These are phyloP conservation scores for Aspergillus hancockii DNA, from an alignment of 495 filamentous ascomycete genomes.

Conservation along the genomic window DNA sequence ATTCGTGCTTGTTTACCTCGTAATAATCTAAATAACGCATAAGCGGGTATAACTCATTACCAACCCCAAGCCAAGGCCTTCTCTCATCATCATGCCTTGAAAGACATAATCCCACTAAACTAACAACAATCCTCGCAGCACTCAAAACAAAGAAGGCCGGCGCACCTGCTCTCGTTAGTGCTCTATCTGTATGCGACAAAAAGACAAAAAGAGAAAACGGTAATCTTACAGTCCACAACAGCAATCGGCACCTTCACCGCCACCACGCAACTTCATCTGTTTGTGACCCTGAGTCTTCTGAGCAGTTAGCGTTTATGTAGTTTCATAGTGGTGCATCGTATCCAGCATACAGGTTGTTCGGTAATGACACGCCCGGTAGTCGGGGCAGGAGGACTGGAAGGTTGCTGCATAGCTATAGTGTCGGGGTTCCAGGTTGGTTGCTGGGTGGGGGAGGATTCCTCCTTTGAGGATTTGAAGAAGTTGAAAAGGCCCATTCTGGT, in stretches of 20 bases:
- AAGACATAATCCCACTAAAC: neutral
- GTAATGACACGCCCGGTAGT: conserved; percentile 11
- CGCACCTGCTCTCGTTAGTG: conserved; percentile 14
- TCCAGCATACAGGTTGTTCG: conserved; percentile 17
- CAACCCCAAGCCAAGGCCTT: neutral
- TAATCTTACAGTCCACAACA: conserved; percentile 30
- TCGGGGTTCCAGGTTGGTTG: conserved; percentile 24
- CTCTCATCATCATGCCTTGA: too few relatives aligned
- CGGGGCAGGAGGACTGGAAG: conserved; percentile 19
- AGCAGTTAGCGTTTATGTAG: neutral
- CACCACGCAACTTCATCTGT: conserved; percentile 26
- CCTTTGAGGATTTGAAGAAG: conserved; percentile 26
- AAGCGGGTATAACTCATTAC: neutral
- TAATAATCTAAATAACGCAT: neutral
- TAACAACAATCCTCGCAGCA: conserved; percentile 30
- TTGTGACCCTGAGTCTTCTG: conserved; percentile 17
- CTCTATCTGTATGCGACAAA: neutral
- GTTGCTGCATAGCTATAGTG: conserved; percentile 28
- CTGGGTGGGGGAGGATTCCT: conserved; percentile 14
- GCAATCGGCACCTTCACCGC: conserved; percentile 18
- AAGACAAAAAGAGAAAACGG: neutral
- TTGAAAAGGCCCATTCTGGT: conserved; percentile 13
- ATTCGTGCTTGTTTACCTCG: neutral
- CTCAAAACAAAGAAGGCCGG: conserved; percentile 28
- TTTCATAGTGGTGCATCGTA: neutral